Percentiles rank a stretch among this genome's conserved stretches.
Evolutionary conservation across 2,329 filamentous ascomycete species (phyloP).

Genomic region (Xylariaceae sp.): DNA sequence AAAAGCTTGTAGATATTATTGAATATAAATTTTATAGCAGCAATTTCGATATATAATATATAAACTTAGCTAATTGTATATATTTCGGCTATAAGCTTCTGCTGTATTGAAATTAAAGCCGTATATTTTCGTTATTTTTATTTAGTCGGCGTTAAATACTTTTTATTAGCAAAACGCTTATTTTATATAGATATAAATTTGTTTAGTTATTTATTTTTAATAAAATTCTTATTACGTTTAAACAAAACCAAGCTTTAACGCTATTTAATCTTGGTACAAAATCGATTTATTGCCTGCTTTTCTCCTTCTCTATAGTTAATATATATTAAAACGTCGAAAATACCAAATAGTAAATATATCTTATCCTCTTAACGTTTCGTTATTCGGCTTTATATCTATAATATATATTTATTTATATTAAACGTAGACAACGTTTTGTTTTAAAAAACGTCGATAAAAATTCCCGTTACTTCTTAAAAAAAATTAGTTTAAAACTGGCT

Average conservation of each 20-base stretch:
- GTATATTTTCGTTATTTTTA: conserved; percentile 4
- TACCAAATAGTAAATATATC: not conserved
- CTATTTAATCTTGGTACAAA: no score
- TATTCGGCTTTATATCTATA: not conserved
- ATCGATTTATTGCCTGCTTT: not conserved
- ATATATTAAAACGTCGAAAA: conserved; percentile 1
- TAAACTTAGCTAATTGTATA: conserved; percentile 34
- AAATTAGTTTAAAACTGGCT: not conserved
- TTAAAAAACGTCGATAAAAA: not conserved
- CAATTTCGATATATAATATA: conserved; percentile 29
- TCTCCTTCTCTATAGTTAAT: conserved; percentile 1
- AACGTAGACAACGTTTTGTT: not conserved
- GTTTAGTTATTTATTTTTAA: not conserved
- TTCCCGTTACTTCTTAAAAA: not conserved
- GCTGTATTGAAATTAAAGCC: no score
- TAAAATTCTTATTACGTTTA: no score
- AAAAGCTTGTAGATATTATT: conserved; percentile 25
- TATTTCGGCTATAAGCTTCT: no score
- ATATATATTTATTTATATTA: not conserved
- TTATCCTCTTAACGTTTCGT: not conserved
- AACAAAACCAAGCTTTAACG: no score
- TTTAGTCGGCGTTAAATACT: not conserved
- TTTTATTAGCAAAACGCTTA: conserved; percentile 3
- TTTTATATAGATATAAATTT: not conserved
- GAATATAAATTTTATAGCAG: conserved; percentile 27